Conservation (phyloP, 2,329 filamentous ascomycete genomes). For the Leptographium galeiforme region DNA sequence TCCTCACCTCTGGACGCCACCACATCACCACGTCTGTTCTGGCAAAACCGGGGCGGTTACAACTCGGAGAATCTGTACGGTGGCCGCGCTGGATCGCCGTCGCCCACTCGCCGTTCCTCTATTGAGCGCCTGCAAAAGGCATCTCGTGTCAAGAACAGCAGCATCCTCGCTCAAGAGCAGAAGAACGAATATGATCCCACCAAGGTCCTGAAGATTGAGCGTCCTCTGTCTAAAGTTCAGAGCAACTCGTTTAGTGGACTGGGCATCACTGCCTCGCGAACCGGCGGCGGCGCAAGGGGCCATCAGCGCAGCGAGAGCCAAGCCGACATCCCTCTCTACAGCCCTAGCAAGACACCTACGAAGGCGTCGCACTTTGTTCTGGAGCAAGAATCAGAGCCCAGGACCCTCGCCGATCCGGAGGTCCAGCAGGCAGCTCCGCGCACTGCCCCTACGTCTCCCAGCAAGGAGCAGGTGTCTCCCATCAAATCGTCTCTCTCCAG, state of each 20-base stretch:
- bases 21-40: constrained; percentile 75
- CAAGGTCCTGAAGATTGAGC: constrained; percentile 62
- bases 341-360: constrained; percentile 33
- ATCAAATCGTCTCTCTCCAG: constrained; percentile 77
- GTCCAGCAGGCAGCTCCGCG: constrained; percentile 10
- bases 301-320: constrained; percentile 45
- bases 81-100: constrained; percentile 46
- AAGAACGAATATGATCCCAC: constrained; percentile 86
- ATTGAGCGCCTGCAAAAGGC: constrained; percentile 92
- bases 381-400: neutral
- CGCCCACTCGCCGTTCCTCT: constrained; percentile 69
- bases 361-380: constrained; percentile 16
- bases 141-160: constrained; percentile 95
- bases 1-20: constrained; percentile 59
- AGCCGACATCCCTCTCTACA: constrained; percentile 44
- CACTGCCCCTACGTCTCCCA: constrained; percentile 35
- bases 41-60: constrained; percentile 63
- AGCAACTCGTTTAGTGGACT: constrained; percentile 54
- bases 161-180: constrained; percentile 85
- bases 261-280: constrained; percentile 38
- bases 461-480: constrained; percentile 62
- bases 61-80: constrained; percentile 59
- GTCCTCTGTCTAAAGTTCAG: constrained; percentile 66
- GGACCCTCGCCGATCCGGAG: neutral
- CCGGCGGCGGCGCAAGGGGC: constrained; percentile 31